Percentiles rank a stretch among this genome's conserved stretches.
Evolutionary conservation across 2,329 filamentous ascomycete genomes (phyloP).

Genomic region (Aspergillus clavatus): DNA sequence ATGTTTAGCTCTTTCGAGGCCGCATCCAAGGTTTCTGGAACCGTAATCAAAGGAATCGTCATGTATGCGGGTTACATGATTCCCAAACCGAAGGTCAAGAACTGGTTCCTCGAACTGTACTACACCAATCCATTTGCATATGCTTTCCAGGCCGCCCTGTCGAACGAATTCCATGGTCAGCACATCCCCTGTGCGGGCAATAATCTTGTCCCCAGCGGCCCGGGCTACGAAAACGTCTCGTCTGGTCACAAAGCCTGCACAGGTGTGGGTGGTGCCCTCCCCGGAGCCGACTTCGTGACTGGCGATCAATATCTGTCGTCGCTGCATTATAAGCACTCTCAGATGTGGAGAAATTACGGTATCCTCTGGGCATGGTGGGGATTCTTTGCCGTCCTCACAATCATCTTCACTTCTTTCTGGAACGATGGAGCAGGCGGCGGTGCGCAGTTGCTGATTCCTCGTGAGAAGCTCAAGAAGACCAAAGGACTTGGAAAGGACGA

Average conservation of each 20-base stretch:
- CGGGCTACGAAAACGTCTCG: conserved; percentile 19
- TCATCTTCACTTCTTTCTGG: conserved; percentile 55
- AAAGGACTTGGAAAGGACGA: conserved; percentile 42
- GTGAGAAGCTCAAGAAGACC: conserved; percentile 49
- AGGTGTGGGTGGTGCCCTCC: conserved; percentile 51
- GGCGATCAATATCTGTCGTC: conserved; percentile 54
- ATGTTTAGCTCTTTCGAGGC: conserved; percentile 51
- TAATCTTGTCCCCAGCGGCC: conserved; percentile 26
- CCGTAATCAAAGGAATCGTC: conserved; percentile 25
- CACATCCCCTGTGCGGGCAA: conserved; percentile 25
- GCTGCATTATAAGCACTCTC: conserved; percentile 47
- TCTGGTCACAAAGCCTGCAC: conserved; percentile 44
- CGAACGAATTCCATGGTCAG: conserved; percentile 29
- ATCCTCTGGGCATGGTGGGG: conserved; percentile 59
- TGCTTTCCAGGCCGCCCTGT: conserved; percentile 27
- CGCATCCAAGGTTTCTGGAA: conserved; percentile 48
- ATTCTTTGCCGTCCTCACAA: conserved; percentile 54
- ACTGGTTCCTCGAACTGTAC: conserved; percentile 44
- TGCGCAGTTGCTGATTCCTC: conserved; percentile 54
- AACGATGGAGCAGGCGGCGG: conserved; percentile 40
- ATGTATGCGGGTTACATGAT: conserved; percentile 40
- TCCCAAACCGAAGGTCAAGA: conserved; percentile 42
- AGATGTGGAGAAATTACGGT: conserved; percentile 57
- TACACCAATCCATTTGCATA: conserved; percentile 32
- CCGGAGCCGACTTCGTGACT: conserved; percentile 46